These are phyloP conservation scores for Phialophora verrucosa DNA, from an alignment of 2,329 filamentous ascomycete species.

Conservation along the genomic window DNA sequence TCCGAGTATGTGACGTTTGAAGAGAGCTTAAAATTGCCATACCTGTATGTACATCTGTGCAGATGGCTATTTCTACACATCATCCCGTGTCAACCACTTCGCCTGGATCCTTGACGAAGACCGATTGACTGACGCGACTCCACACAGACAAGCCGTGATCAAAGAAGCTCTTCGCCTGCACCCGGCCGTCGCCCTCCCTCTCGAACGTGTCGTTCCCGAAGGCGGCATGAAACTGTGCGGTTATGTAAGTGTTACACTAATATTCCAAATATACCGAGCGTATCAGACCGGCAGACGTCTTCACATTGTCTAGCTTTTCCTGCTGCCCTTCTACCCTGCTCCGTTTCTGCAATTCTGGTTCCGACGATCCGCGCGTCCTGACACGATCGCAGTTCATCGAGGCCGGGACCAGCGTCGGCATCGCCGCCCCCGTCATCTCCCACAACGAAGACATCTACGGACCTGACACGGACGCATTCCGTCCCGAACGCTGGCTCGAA, in stretches of 20 bases:
- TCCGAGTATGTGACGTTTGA: conserved; percentile 21
- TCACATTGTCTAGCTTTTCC: too few species aligned
- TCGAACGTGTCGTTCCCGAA: conserved; percentile 38
- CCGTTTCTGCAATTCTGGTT: too few species aligned
- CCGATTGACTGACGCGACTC: background rate
- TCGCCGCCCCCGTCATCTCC: conserved; percentile 32
- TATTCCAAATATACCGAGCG: too few species aligned
- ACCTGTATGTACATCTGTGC: conserved; percentile 44
- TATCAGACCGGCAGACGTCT: too few species aligned
- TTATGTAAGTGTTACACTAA: background rate
- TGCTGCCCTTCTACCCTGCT: too few species aligned
- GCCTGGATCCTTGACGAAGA: too few species aligned
- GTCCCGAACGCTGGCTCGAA: conserved; percentile 54
- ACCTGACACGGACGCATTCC: conserved; percentile 40
- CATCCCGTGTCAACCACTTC: too few species aligned
- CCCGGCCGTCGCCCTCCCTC: conserved; percentile 43
- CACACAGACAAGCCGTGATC: conserved; percentile 42
- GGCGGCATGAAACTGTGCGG: conserved; percentile 38
- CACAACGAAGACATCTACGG: conserved; percentile 31
- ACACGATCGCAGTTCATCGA: conserved; percentile 15
- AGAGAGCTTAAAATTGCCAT: conserved; percentile 39
- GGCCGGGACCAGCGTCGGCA: conserved; percentile 38
- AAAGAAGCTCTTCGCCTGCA: conserved; percentile 50
- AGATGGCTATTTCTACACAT: too few species aligned
- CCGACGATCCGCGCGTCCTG: too few species aligned